These are phyloP conservation scores for Lentinula lateritia DNA, from an alignment of 768 basidiomycete species.

Conservation along the genomic window DNA sequence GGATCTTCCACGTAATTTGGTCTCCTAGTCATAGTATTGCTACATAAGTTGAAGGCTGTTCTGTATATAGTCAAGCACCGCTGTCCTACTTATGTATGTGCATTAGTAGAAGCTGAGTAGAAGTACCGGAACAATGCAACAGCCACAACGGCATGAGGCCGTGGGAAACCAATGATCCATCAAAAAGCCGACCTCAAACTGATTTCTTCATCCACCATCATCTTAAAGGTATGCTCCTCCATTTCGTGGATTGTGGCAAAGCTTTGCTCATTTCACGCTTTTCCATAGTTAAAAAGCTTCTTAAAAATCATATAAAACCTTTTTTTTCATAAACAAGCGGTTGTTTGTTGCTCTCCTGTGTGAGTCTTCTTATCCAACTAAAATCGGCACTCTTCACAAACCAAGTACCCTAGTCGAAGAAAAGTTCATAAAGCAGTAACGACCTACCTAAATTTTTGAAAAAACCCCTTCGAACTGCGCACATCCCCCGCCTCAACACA, in stretches of 20 bases:
- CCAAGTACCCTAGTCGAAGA: slow-evolving; percentile 31
- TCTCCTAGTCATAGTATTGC: neutral
- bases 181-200: slow-evolving; percentile 1
- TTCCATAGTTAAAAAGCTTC: slow-evolving; percentile 52
- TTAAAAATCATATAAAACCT: slow-evolving; percentile 70
- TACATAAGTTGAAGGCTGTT: neutral
- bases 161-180: neutral
- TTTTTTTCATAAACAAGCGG: slow-evolving; percentile 60
- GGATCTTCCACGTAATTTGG: neutral
- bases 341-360: slow-evolving; percentile 74
- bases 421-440: slow-evolving; percentile 93
- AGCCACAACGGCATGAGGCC: neutral
- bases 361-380: slow-evolving; percentile 26
- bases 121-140: neutral
- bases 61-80: too few species aligned
- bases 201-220: slow-evolving; percentile 63
- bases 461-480: slow-evolving; percentile 16
- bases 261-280: slow-evolving; percentile 12
- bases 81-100: neutral
- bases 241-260: slow-evolving; percentile 7
- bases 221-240: slow-evolving; percentile 49
- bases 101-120: too few species aligned
- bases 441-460: slow-evolving; percentile 43
- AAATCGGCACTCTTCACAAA: slow-evolving; percentile 12
- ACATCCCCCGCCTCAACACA: slow-evolving; percentile 7